These are phyloP conservation scores for Botrytis tulipae DNA, from an alignment of 2,329 filamentous ascomycete genomes.

Conservation along the genomic window DNA sequence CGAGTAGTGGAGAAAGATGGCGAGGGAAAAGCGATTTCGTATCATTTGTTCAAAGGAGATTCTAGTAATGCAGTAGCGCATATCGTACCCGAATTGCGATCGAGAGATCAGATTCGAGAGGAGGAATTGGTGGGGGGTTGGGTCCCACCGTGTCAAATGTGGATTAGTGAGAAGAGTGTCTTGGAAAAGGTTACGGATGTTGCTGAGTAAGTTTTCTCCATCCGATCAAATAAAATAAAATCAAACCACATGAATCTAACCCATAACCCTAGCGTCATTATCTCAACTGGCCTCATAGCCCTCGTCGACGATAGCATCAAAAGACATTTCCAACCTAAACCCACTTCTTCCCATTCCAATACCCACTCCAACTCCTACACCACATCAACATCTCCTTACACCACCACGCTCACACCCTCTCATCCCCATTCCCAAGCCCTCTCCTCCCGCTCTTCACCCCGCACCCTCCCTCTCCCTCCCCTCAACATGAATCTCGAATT, in stretches of 20 bases:
- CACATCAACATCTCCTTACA: conserved; percentile 58
- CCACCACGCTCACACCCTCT: conserved; percentile 61
- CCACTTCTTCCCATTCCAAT: conserved; percentile 45
- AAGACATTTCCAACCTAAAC: conserved; percentile 39
- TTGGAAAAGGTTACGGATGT: conserved; percentile 70
- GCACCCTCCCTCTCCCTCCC: conserved; percentile 48
- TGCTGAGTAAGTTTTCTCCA: conserved; percentile 69
- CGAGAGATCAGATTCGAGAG: conserved; percentile 64
- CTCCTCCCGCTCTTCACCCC: conserved; percentile 25
- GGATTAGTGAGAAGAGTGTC: conserved; percentile 74
- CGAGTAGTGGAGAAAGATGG: conserved; percentile 68
- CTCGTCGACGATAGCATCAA: conserved; percentile 92
- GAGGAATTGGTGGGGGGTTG: conserved; percentile 81
- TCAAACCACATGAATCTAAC: neutral
- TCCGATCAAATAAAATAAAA: neutral
- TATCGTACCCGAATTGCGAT: conserved; percentile 77
- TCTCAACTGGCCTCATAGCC: conserved; percentile 84
- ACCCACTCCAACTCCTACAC: conserved; percentile 60
- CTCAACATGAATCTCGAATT: conserved; percentile 55
- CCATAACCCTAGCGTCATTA: conserved; percentile 64
- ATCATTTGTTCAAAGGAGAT: conserved; percentile 72
- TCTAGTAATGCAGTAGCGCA: conserved; percentile 68
- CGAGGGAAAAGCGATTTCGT: conserved; percentile 63
- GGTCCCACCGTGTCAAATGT: conserved; percentile 87
- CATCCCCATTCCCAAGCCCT: conserved; percentile 42